Evolutionary conservation across 139 green algal genomes (phyloP).

Genomic region (Coelastrella sp.): DNA sequence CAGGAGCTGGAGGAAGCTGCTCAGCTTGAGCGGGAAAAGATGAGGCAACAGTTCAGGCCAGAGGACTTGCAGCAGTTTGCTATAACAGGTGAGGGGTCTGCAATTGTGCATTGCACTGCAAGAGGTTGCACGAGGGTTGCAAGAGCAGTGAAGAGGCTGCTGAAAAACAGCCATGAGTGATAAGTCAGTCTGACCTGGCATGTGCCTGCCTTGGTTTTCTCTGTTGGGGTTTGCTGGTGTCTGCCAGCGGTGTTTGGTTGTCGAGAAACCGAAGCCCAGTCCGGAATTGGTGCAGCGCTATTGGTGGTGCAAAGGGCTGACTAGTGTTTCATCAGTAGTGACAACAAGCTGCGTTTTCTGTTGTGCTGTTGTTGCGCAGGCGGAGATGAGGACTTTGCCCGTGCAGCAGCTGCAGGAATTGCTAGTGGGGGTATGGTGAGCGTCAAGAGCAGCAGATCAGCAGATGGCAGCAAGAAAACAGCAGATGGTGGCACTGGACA

Average conservation of each 20-base stretch:
- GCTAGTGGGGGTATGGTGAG: conserved; percentile 54
- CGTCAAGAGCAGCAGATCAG: conserved; percentile 45
- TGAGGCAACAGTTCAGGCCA: conserved; percentile 57
- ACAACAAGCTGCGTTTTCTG: not conserved
- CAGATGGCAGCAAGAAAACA: not conserved
- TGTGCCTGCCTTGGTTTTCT: not conserved
- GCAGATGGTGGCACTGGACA: not conserved
- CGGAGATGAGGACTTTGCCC: conserved; percentile 70
- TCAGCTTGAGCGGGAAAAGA: conserved; percentile 48
- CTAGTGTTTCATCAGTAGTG: not conserved
- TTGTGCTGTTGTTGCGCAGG: conserved; percentile 28
- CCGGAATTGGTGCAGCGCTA: not conserved
- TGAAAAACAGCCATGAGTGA: too few species aligned
- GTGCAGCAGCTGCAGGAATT: conserved; percentile 59
- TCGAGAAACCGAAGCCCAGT: too few species aligned
- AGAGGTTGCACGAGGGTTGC: not conserved
- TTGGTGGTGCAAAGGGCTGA: not conserved
- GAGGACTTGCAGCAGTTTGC: conserved; percentile 83
- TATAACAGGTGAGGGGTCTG: conserved; percentile 56
- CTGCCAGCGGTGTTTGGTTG: too few species aligned
- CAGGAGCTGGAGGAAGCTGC: conserved; percentile 90
- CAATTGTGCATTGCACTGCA: too few species aligned
- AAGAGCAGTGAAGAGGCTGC: not conserved
- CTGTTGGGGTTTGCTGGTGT: not conserved
- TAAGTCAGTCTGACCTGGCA: too few species aligned